Base-by-base conservation (phyloP, 2,329 filamentous ascomycete genomes). In the Pseudogymnoascus sp. region DNA sequence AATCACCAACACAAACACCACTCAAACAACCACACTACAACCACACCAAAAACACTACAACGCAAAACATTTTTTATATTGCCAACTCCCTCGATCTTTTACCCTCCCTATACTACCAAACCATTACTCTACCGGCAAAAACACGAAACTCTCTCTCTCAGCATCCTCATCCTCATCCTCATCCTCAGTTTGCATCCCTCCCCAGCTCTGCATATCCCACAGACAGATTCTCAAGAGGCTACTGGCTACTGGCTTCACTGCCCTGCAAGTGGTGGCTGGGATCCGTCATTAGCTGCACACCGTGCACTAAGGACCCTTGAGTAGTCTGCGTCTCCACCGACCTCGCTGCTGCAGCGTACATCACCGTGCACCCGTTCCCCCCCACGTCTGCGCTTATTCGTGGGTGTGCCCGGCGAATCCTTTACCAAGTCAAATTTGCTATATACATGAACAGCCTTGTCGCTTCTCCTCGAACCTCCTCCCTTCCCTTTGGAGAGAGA, bases 241-340 rank as follows among this genome's bases (percentile, higher is more conserved):
- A 51, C 13, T 51, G 21, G 23, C 13, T 14, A 23, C 43, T n/a
- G 43, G 5, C 43, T 25, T 19, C 31, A 34, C 31, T 34, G 31
- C 3, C 31, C 31, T 34, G 31, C 31, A 39, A 39, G 36, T 39
- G 36, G 45, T 51, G 23, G 23, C 45, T 51, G 45, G 45, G 45
- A 51, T 51, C 45, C 28, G n/a, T 51, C 45, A 21, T 16, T 51
- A 51, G 45, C 45, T 51, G 45, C 45, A 51, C 45, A 51, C 45
- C 45, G 45, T 51, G 45, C 45, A 51, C 45, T 51, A 51, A 51
- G 45, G 57, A 61, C 57, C 57, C 57, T 61, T 61, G 57, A 39
- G 36, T 61, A 36, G 31, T 37, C 36, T 61, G 57, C 31, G 36
- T 61, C 57, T 61, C 57, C 31, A 61, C 57, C 57, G 57, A 61